Base-by-base conservation (phyloP, 2,329 filamentous ascomycete species). In the Endocalyx cinctus region DNA sequence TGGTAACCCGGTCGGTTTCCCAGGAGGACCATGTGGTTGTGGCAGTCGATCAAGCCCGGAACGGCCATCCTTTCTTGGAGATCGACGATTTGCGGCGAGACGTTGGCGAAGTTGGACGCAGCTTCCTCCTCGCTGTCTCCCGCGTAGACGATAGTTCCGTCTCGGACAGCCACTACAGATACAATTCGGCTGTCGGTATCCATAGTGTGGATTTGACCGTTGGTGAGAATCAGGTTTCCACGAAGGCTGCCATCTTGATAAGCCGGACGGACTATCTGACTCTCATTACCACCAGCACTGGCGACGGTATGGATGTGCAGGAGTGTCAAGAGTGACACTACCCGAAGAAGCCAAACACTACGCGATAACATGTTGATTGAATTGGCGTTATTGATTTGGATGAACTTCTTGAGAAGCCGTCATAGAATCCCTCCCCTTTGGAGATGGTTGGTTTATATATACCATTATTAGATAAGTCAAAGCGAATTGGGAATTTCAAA, bases 1-100 rank as follows among this genome's bases (percentile, higher is more conserved):
- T 54, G 52, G 25, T 51, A 50, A 1, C 52, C 50, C 2, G 50
- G 50, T 10, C 52, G 33, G 28, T 54, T 54, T 6, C 52, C 50
- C 14, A 55, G 30, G 5, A 55, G 35, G 13, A 55, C 50, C 12
- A 52, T 43, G 36, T 55, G 49, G 37, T 52, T 54, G 37, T 55
- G 52, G 29, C 46, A 43, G 38, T 54, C 50, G 34, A 55, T 47
- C 11, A 55, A 37, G 2, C 52, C 52, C 1, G 52, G 49, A 10
- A 52, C 29, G 3, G 47, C 41, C 2, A 46, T 28, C n/a, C 39
- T 45, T 5, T 45, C 47, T 8, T 37, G 17, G 7, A 55, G 35
- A 37, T 55, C 44, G 19, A 54, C 35, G 16, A 31, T 31, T 16
- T n/a, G 30, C n/a, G 43, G 44, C 12, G 33, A 5, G 6, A 19